Evolutionary conservation across 306 rosid genomes (phyloP).

Genomic region (Malus orientalis): DNA sequence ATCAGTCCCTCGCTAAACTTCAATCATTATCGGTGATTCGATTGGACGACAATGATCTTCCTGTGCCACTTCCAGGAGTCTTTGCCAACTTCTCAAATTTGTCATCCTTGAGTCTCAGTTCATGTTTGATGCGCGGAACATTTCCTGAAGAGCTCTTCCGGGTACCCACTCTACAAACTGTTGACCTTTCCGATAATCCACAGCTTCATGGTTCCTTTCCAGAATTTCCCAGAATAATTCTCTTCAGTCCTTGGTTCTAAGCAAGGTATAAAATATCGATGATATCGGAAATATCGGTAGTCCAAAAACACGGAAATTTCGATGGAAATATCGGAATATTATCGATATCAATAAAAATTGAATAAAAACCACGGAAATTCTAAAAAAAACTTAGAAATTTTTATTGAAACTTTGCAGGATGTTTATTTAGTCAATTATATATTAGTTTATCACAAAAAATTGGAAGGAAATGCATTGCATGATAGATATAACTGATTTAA

Average conservation of each 20-base stretch:
- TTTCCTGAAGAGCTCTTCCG: conserved; percentile 23
- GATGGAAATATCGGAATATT: too few relatives aligned
- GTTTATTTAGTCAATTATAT: too few relatives aligned
- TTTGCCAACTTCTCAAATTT: conserved; percentile 16
- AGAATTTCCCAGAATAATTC: conserved; percentile 4
- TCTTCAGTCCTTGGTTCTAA: background rate
- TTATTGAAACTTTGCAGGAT: too few relatives aligned
- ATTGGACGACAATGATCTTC: background rate
- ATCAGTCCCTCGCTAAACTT: conserved; percentile 16
- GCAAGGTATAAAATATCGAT: too few relatives aligned
- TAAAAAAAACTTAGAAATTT: too few relatives aligned
- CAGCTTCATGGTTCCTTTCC: conserved; percentile 22
- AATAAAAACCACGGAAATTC: too few relatives aligned
- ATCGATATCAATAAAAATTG: too few relatives aligned
- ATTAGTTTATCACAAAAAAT: too few relatives aligned
- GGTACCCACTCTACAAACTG: conserved; percentile 7
- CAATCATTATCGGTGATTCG: conserved; percentile 19
- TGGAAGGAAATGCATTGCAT: too few relatives aligned
- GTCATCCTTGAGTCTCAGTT: conserved; percentile 15
- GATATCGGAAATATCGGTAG: too few relatives aligned
- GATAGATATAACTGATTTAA: too few relatives aligned
- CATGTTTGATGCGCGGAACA: background rate
- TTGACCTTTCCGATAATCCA: background rate
- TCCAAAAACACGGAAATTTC: too few relatives aligned
- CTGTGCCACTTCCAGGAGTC: conserved; percentile 13